Conservation (phyloP, 129 eudicot genomes). For the Glebionis coronaria region DNA sequence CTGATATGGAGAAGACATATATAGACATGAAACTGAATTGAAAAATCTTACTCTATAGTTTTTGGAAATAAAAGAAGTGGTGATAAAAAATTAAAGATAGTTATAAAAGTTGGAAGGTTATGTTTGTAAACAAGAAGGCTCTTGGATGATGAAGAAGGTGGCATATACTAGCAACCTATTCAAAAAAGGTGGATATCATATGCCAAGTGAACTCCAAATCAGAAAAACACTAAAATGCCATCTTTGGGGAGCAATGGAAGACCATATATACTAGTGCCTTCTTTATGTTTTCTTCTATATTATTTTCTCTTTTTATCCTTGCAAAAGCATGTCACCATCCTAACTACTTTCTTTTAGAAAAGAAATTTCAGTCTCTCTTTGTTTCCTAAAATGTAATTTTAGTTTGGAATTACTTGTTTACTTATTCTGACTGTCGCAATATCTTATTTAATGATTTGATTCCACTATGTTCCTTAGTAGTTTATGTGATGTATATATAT, state of each 20-base stretch:
- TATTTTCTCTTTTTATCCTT: conserved; percentile 24
- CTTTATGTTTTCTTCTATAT: conserved; percentile 7
- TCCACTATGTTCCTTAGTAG: too few species aligned
- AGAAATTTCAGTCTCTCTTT: neutral
- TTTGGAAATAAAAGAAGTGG: neutral
- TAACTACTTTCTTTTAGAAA: neutral
- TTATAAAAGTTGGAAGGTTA: neutral
- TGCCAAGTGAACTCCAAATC: conserved; percentile 32
- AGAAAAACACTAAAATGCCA: conserved; percentile 33
- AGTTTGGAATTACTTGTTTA: neutral
- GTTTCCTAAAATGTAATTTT: neutral
- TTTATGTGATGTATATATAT: too few species aligned
- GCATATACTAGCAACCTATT: neutral
- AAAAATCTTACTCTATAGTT: too few species aligned
- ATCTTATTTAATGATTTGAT: too few species aligned
- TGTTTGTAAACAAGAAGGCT: neutral
- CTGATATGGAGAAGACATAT: too few species aligned
- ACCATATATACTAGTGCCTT: conserved; percentile 19
- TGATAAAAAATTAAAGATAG: neutral
- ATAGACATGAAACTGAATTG: too few species aligned
- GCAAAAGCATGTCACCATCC: conserved; percentile 26
- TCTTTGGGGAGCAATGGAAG: conserved; percentile 27
- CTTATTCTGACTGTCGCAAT: neutral
- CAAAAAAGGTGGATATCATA: conserved; percentile 7
- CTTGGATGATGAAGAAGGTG: neutral